phyloP scores from a whole-genome alignment of 129 eudicot species.

The Rutidosis leptorrhynchoides region DNA sequence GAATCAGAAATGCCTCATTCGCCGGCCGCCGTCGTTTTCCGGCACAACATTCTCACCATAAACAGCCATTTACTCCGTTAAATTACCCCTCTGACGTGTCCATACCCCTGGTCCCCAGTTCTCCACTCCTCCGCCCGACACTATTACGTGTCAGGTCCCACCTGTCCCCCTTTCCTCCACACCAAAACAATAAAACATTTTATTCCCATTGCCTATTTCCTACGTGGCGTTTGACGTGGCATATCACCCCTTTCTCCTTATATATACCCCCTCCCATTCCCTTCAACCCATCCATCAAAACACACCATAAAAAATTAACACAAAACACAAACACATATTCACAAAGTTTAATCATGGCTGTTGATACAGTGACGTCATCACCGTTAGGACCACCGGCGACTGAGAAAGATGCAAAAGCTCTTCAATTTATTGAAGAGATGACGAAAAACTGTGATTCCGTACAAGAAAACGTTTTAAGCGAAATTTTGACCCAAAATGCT shows the following conservation, averaged over 20 bases:
- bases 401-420: conserved; percentile 69
- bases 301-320: conserved; percentile 13
- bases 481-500: conserved; percentile 59
- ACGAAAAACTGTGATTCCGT: conserved; percentile 52
- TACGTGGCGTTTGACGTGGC: conserved; percentile 29
- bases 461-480: conserved; percentile 57
- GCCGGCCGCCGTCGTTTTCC: conserved; percentile 38
- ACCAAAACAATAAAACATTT: conserved; percentile 14
- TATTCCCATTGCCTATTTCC: conserved; percentile 3
- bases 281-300: conserved; percentile 6
- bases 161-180: conserved; percentile 39
- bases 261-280: conserved; percentile 28
- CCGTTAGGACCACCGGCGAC: conserved; percentile 54
- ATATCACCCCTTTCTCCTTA: conserved; percentile 6
- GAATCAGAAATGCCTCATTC: conserved; percentile 4
- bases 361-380: conserved; percentile 36
- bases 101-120: conserved; percentile 38
- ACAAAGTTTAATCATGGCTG: conserved; percentile 45
- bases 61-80: conserved; percentile 36
- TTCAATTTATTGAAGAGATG: conserved; percentile 77
- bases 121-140: conserved; percentile 27
- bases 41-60: conserved; percentile 41
- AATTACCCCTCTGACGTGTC: conserved; percentile 45
- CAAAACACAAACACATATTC: background rate
- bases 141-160: conserved; percentile 39